Evolutionary conservation across 352 stramenopile genomes (phyloP).

Genomic region (Globisporangium canariense): DNA sequence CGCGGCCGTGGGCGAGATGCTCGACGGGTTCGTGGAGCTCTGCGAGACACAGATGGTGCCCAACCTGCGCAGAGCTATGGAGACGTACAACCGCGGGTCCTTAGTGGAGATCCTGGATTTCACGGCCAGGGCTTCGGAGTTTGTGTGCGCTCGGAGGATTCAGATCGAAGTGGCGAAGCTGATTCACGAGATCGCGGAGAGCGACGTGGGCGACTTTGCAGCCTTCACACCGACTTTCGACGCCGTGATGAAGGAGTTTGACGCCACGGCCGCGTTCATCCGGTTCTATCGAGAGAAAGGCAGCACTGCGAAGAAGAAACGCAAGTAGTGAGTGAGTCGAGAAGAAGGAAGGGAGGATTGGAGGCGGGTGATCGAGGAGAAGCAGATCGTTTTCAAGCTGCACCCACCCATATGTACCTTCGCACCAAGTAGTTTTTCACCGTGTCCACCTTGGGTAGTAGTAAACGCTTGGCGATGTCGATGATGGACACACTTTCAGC

Average conservation of each 20-base stretch:
- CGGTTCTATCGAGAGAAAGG: conserved; percentile 31
- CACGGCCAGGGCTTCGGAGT: conserved; percentile 56
- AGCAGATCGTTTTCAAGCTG: no score
- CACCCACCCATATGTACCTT: no score
- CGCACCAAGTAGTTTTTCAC: no score
- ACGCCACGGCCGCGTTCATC: conserved; percentile 33
- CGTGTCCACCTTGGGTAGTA: no score
- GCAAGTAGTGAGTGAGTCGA: background rate
- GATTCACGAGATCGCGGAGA: conserved; percentile 51
- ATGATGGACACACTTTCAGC: no score
- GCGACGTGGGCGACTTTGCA: conserved; percentile 43
- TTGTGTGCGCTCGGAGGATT: conserved; percentile 61
- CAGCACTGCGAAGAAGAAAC: conserved; percentile 24
- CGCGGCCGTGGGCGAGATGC: conserved; percentile 59
- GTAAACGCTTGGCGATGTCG: no score
- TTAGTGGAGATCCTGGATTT: conserved; percentile 72
- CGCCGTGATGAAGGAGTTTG: conserved; percentile 29
- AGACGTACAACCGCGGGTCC: conserved; percentile 33
- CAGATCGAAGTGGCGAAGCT: conserved; percentile 63
- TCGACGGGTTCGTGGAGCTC: conserved; percentile 63
- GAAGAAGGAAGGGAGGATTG: no score
- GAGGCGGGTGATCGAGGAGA: no score
- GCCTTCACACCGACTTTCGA: conserved; percentile 20
- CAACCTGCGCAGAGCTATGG: conserved; percentile 36
- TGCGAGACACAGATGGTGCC: conserved; percentile 47